Evolutionary conservation across 257 asterid genomes (phyloP).

Genomic region (Thymus quinquecostatus): DNA sequence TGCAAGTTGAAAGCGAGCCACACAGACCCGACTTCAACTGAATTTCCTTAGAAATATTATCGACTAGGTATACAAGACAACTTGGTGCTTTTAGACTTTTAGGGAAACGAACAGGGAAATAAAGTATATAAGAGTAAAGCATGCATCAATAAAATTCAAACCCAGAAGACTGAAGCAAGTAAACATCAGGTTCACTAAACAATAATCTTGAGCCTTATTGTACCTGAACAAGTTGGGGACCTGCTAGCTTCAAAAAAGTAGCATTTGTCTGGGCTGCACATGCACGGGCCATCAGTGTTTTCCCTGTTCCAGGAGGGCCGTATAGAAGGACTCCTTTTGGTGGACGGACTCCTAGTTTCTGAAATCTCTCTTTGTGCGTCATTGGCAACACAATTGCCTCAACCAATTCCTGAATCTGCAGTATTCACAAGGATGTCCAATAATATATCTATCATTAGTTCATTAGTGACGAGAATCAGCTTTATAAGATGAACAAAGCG

Average conservation of each 20-base stretch:
- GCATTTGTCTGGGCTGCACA: constrained; percentile 99
- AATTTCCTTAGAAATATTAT: background rate
- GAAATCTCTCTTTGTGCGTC: constrained; percentile 87
- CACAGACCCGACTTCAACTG: background rate
- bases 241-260: constrained; percentile 90
- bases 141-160: constrained; percentile 17
- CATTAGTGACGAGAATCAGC: background rate
- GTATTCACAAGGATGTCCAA: constrained; percentile 13
- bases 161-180: constrained; percentile 25
- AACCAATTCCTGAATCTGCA: constrained; percentile 86
- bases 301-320: constrained; percentile 95
- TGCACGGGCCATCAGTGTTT: constrained; percentile 91
- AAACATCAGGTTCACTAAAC: constrained; percentile 1
- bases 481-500: background rate
- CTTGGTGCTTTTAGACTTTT: background rate
- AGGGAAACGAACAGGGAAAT: background rate
- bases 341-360: constrained; percentile 82
- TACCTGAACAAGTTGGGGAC: constrained; percentile 97
- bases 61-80: background rate
- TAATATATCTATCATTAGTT: background rate
- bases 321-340: constrained; percentile 86
- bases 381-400: constrained; percentile 91
- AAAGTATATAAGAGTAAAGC: background rate
- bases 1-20: background rate
- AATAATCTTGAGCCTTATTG: background rate